phyloP scores from a whole-genome alignment of 2,329 filamentous ascomycete genomes.

The Sporothrix sp. region DNA sequence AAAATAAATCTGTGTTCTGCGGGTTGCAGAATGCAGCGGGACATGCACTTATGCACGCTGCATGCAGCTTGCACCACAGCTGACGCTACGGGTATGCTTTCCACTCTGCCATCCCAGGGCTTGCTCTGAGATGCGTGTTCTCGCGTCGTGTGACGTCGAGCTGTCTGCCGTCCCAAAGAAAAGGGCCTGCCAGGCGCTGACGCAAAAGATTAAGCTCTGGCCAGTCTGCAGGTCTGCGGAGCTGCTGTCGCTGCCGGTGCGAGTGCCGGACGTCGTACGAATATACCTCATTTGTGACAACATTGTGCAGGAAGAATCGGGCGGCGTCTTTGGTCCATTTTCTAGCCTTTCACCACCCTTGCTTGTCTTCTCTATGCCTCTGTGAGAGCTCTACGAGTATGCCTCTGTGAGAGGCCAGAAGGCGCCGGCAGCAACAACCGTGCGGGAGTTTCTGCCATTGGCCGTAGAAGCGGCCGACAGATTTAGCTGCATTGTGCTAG shows the following conservation, averaged over 20 bases:
- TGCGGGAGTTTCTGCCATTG: not conserved
- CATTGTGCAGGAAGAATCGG: not conserved
- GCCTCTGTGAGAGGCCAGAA: too few species aligned
- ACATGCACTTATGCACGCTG: too few species aligned
- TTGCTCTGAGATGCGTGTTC: not conserved
- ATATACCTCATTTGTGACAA: too few species aligned
- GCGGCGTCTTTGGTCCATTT: too few species aligned
- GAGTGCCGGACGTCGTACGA: not conserved
- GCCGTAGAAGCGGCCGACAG: not conserved
- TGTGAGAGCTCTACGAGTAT: too few species aligned
- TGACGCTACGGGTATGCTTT: too few species aligned
- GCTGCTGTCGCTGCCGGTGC: not conserved
- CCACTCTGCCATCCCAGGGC: too few species aligned
- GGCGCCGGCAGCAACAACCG: not conserved
- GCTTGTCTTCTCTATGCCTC: too few species aligned
- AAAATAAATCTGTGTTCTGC: too few species aligned
- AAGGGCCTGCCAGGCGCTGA: not conserved
- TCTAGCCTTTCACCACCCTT: too few species aligned
- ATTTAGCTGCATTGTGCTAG: slow-evolving; percentile 3
- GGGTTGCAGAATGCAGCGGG: too few species aligned
- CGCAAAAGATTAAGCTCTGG: not conserved
- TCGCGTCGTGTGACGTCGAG: not conserved
- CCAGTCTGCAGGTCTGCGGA: not conserved
- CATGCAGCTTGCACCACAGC: too few species aligned
- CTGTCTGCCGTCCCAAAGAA: not conserved